Percentiles rank a stretch among this genome's conserved stretches.
Conservation (phyloP, 495 filamentous ascomycete genomes). For the Penicillium canariense region DNA sequence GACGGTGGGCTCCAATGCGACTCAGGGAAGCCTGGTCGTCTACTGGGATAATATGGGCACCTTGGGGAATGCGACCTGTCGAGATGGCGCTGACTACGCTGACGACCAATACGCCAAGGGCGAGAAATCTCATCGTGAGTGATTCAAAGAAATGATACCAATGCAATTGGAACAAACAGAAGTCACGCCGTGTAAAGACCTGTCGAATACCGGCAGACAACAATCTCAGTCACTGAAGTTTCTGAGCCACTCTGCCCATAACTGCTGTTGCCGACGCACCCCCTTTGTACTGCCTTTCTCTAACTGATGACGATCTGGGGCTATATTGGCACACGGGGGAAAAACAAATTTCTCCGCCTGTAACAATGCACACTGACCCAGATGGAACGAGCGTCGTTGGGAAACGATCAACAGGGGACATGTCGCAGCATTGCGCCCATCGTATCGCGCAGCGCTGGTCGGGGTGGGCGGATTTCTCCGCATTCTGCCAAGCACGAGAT, state of each 20-base stretch:
- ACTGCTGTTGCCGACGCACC: neutral
- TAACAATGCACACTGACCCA: constrained; percentile 10
- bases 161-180: no score
- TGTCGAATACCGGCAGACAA: no score
- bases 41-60: constrained; percentile 29
- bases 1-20: constrained; percentile 28
- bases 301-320: neutral
- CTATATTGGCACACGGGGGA: constrained; percentile 7
- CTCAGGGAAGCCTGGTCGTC: constrained; percentile 21
- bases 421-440: neutral
- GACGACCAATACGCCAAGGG: constrained; percentile 25
- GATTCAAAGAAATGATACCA: no score
- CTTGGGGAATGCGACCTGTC: constrained; percentile 19
- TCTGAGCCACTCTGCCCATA: neutral
- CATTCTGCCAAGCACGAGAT: constrained; percentile 12
- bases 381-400: neutral
- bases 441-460: neutral
- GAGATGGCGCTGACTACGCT: constrained; percentile 19
- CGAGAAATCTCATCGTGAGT: constrained; percentile 27
- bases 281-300: neutral
- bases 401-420: constrained; percentile 11
- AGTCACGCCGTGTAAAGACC: no score
- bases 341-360: constrained; percentile 36
- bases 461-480: constrained; percentile 13
- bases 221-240: neutral